Conservation (phyloP, 768 basidiomycete species). For the Rubroboletus satanas region DNA sequence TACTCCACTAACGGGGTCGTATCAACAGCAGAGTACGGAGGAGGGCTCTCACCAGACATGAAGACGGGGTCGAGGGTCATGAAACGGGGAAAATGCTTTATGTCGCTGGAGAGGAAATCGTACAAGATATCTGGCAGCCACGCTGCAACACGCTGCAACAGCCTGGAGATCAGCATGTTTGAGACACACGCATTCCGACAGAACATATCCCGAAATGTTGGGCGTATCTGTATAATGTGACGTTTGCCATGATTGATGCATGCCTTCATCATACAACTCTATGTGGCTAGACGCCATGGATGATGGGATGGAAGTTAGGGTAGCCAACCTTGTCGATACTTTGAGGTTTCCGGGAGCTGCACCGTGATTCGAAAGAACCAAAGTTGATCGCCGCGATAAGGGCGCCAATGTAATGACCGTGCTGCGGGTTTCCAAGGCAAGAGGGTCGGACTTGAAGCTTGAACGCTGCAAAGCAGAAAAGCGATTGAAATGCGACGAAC, state of each 20-base stretch:
- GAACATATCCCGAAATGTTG: not conserved
- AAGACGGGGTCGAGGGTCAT: not conserved
- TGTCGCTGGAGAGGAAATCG: not conserved
- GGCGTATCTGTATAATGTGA: constrained; percentile 11
- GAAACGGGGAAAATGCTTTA: not conserved
- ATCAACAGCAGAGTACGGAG: constrained; percentile 15
- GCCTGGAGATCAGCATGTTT: constrained; percentile 1
- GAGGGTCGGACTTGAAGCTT: not conserved
- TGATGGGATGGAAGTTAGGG: not conserved
- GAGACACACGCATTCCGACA: not conserved
- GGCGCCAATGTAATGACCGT: not conserved
- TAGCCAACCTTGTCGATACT: not conserved
- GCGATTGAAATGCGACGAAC: not conserved
- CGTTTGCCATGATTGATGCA: not conserved
- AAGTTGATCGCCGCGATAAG: not conserved
- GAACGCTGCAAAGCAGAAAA: not conserved
- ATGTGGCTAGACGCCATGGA: not conserved
- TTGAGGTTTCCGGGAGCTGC: not conserved
- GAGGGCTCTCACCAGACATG: constrained; percentile 14
- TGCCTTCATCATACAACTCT: not conserved
- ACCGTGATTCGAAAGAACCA: not conserved
- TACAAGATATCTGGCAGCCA: not conserved
- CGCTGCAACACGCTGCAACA: constrained; percentile 5
- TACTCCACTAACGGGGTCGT: not conserved
- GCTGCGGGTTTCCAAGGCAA: not conserved